Evolutionary conservation across 116 monocot species (phyloP).

Genomic region (Papilionanthe hybrid): DNA sequence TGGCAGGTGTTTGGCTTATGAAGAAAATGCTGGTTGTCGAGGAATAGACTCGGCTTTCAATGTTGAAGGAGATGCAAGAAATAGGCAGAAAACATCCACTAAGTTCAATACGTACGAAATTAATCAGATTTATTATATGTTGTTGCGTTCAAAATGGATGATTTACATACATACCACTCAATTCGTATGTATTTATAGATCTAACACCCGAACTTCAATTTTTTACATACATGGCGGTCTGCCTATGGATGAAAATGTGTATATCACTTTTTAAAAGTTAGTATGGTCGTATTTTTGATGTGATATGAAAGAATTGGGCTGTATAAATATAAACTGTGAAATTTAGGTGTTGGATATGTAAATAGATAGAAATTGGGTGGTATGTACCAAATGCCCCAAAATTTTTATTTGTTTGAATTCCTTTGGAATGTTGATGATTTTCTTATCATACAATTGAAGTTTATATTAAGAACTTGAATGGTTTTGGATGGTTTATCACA

Average conservation of each 20-base stretch:
- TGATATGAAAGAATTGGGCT: no score
- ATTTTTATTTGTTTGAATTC: neutral
- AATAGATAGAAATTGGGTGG: no score
- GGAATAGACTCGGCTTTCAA: neutral
- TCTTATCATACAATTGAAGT: neutral
- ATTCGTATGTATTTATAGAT: no score
- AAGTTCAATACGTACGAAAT: slow-evolving; percentile 19
- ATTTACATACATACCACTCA: no score
- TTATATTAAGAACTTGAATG: neutral
- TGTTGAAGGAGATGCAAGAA: neutral
- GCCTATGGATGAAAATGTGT: no score
- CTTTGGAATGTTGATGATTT: neutral
- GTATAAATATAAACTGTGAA: no score
- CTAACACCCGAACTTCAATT: no score
- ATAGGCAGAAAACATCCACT: slow-evolving; percentile 11
- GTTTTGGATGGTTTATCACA: neutral
- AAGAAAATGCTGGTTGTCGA: neutral
- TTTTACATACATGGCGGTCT: no score
- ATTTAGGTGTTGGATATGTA: no score
- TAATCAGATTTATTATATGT: neutral
- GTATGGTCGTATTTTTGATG: no score
- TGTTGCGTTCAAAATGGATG: no score
- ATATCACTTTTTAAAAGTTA: no score
- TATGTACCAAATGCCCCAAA: neutral
- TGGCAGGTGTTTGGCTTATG: neutral